Evolutionary conservation across 164 flowering plant species (phyloP).

Genomic region (Stephania japonica): DNA sequence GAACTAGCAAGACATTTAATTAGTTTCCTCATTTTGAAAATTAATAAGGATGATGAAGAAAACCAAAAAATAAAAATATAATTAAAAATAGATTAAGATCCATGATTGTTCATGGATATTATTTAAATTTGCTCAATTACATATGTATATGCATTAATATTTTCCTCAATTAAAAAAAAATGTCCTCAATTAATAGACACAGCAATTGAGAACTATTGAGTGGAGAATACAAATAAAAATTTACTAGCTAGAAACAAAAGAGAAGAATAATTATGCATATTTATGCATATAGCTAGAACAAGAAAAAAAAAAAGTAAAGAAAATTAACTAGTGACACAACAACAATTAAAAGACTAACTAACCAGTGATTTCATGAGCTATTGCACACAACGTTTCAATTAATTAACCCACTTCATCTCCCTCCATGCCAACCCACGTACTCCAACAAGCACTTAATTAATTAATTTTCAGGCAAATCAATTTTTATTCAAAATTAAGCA

Average conservation of each 20-base stretch:
- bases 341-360: not conserved
- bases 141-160: too few relatives aligned
- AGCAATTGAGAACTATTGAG: not conserved
- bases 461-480: not conserved
- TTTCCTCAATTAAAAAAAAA: too few relatives aligned
- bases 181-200: too few relatives aligned
- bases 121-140: too few relatives aligned
- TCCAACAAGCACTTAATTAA: not conserved
- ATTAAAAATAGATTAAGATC: too few relatives aligned
- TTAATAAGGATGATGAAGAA: too few relatives aligned
- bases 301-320: not conserved
- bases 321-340: not conserved
- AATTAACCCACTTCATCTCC: not conserved
- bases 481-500: constrained; percentile 14
- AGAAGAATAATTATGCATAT: not conserved
- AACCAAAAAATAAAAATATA: too few relatives aligned
- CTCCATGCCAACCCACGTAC: not conserved
- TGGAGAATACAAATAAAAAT: constrained; percentile 1
- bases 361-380: not conserved
- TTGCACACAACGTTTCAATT: not conserved
- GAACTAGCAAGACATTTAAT: too few relatives aligned
- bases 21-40: too few relatives aligned
- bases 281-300: not conserved
- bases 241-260: not conserved
- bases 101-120: too few relatives aligned